phyloP scores from a whole-genome alignment of 129 eudicot species.

The Pulicaria dysenterica region DNA sequence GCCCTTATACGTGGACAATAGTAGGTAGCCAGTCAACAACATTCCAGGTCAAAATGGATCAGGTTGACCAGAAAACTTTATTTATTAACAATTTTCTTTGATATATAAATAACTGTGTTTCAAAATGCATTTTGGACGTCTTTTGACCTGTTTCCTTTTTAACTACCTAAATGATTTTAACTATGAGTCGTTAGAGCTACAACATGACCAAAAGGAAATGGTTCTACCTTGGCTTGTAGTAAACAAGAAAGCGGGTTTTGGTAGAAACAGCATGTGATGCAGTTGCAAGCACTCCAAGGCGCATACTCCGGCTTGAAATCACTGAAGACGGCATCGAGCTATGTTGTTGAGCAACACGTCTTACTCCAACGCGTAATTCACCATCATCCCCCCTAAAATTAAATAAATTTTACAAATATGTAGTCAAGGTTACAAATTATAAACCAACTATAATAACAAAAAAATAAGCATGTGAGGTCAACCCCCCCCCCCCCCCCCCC shows the following conservation, averaged over 20 bases:
- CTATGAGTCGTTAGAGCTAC: background rate
- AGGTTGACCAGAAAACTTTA: background rate
- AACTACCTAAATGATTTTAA: background rate
- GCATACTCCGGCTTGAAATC: slow-evolving; percentile 91
- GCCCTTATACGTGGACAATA: too few relatives aligned
- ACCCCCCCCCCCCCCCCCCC: slow-evolving; percentile 1
- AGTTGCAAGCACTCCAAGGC: slow-evolving; percentile 88
- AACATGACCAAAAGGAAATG: background rate
- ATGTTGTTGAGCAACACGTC: slow-evolving; percentile 69
- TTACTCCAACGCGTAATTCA: slow-evolving; percentile 82
- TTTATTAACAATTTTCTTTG: background rate
- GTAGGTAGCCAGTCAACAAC: background rate
- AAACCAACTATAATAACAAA: slow-evolving; percentile 13
- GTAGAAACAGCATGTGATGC: slow-evolving; percentile 86
- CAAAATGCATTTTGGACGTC: background rate
- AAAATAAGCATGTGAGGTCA: slow-evolving; percentile 12
- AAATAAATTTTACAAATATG: slow-evolving; percentile 6
- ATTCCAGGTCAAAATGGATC: background rate
- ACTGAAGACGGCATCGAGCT: slow-evolving; percentile 81
- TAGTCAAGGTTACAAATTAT: background rate
- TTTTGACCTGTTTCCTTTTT: background rate
- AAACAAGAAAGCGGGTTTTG: slow-evolving; percentile 68
- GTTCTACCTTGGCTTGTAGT: slow-evolving; percentile 78
- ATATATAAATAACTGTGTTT: background rate
- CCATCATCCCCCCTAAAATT: slow-evolving; percentile 64